phyloP scores from a whole-genome alignment of 805 yeast species.

The Candida boidinii region DNA sequence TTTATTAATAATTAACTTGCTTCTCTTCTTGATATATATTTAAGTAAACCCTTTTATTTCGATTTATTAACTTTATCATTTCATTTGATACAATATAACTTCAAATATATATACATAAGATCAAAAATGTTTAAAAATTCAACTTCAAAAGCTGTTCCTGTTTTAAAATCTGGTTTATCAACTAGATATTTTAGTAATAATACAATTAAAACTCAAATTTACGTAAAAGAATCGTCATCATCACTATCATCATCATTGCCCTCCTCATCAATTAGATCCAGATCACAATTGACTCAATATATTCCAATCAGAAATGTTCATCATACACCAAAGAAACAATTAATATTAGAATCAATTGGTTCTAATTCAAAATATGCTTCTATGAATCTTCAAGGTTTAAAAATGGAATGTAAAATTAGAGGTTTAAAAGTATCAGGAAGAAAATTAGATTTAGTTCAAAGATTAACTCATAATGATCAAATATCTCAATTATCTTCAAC shows the following conservation, averaged over 20 bases:
- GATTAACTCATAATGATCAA: conserved; percentile 18
- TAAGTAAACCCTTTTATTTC: too few species aligned
- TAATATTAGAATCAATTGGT: conserved; percentile 16
- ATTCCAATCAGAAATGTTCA: conserved; percentile 23
- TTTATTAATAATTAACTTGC: too few species aligned
- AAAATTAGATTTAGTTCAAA: conserved; percentile 45
- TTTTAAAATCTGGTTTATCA: background rate
- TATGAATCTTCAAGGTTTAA: conserved; percentile 47
- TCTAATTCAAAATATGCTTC: conserved; percentile 20
- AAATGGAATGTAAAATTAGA: conserved; percentile 48
- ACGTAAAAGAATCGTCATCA: background rate
- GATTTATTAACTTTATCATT: too few species aligned
- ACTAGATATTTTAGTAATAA: conserved; percentile 6
- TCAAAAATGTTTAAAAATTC: too few species aligned
- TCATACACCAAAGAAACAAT: conserved; percentile 24
- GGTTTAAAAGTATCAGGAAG: conserved; percentile 57
- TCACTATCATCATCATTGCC: background rate
- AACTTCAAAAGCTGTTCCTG: too few species aligned
- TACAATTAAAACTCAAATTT: conserved; percentile 1
- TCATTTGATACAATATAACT: too few species aligned
- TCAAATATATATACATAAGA: too few species aligned
- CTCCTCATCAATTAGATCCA: background rate
- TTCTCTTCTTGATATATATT: too few species aligned
- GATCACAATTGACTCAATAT: background rate
- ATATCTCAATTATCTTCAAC: background rate